These are phyloP conservation scores for Catenaria anguillulae DNA, from an alignment of 371 early-diverging fungal genomes.

Conservation along the genomic window DNA sequence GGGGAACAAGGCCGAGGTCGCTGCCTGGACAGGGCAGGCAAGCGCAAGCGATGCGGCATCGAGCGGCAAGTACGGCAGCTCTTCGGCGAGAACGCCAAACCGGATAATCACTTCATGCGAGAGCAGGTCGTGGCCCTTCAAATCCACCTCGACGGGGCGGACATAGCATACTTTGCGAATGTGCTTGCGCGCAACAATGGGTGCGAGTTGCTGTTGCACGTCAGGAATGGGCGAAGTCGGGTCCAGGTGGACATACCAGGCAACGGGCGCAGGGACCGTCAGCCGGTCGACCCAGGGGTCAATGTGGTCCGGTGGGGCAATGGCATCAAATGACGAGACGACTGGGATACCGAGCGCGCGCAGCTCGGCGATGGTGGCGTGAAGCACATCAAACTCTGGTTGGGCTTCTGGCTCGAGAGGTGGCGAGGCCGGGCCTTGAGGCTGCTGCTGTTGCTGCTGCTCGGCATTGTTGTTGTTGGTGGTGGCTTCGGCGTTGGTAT, in stretches of 20 bases:
- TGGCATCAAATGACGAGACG: neutral
- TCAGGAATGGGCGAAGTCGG: neutral
- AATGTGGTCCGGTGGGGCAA: neutral
- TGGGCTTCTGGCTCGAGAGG: neutral
- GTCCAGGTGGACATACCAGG: neutral
- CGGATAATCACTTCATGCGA: neutral
- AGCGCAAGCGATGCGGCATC: neutral
- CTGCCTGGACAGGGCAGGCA: neutral
- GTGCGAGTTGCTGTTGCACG: neutral
- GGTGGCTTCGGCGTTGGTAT: too few relatives aligned
- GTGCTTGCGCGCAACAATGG: neutral
- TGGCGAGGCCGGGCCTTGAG: too few relatives aligned
- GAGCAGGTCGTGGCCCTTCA: neutral
- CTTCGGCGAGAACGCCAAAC: neutral
- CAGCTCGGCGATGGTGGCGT: neutral
- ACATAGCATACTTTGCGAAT: neutral
- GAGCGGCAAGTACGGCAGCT: conserved; percentile 2
- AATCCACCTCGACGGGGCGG: neutral
- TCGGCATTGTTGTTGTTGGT: too few relatives aligned
- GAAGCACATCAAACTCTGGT: neutral
- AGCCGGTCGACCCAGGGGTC: neutral
- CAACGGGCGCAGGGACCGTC: neutral
- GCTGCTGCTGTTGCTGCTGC: neutral
- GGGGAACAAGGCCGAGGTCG: neutral
- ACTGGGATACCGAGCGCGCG: neutral